Base-by-base conservation (phyloP, 805 yeast genomes). In the Tetrapisispora nanseiensis region DNA sequence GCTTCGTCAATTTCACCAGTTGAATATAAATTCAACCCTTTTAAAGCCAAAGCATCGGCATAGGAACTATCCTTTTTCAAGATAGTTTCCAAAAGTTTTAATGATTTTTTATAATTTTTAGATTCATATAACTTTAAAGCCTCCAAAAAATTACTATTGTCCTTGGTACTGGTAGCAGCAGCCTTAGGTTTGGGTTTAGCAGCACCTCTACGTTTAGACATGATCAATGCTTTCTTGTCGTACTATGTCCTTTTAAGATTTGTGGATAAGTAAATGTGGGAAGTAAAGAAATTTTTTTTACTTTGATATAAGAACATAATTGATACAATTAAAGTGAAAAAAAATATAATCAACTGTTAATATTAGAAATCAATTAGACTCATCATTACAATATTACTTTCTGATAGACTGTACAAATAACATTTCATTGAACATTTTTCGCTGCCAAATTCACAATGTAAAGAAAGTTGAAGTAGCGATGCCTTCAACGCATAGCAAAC, bases 51-150 rank as follows among this genome's bases (percentile, higher is more conserved):
- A 3, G 94, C 77, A 55, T 86, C 95, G 22, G 87, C 81, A 61
- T 85, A 87, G 39, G 68, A 70, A 13, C 86, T 71, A 55, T 78
- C 78, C 55, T 84, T 86, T 68, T 86, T 85, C 54, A 90, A 63
- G 51, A 84, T 74, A 28, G 74, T 67, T 40, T 92, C 97, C 33
- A 86, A 74, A 23, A 79, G 57, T 58, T 84, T 84, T 52, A 89
- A 63, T 1, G 95, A 77, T 55, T 90, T 87, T 59, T 85, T 85
- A 69, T 89, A 89, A 61, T 86, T 87, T 60, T 85, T 86, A 37
- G 72, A 59, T 57, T 92, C 97, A 55, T 86, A 92, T 24, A 84
- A 71, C 51, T 78, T 78, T 54, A 92, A 70, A 1, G 96, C 95
- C 51, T 82, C 84, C 45, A 81, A 73, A 67, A 90, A 87, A 48